Conservation (phyloP, 2,329 filamentous ascomycete genomes). For the Pestalotiopsis sp. region DNA sequence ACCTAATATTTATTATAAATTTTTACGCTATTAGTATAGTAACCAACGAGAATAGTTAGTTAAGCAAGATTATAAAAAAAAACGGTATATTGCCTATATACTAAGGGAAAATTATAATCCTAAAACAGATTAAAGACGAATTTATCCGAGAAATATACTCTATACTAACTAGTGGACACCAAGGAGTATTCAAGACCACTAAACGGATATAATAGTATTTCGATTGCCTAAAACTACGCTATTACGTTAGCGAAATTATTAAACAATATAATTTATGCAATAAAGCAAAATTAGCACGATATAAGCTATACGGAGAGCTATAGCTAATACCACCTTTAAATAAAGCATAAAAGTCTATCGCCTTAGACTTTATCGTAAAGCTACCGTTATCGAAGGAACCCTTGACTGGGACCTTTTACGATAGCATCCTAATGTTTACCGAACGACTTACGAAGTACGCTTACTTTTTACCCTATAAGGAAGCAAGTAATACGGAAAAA, state of each 20-base stretch:
- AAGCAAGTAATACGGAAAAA: no score
- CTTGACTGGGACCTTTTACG: no score
- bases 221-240: neutral
- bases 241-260: neutral
- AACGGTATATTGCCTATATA: neutral
- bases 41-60: neutral
- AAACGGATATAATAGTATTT: neutral
- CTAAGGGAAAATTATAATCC: neutral
- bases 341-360: no score
- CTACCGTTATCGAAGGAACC: no score
- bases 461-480: no score
- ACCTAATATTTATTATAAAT: no score
- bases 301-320: neutral
- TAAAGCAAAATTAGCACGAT: neutral
- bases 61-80: no score
- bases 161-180: neutral
- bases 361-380: no score
- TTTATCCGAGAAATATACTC: conserved; percentile 3
- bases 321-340: no score
- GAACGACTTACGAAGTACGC: no score
- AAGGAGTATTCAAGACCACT: neutral
- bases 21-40: conserved; percentile 2
- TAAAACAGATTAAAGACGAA: neutral
- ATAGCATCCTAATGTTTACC: no score
- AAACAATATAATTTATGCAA: neutral